A percentile compares a stretch with the other conserved stretches of the same genome.
phyloP scores from a whole-genome alignment of 2,329 filamentous ascomycete species.

The Orbilia oligospora region DNA sequence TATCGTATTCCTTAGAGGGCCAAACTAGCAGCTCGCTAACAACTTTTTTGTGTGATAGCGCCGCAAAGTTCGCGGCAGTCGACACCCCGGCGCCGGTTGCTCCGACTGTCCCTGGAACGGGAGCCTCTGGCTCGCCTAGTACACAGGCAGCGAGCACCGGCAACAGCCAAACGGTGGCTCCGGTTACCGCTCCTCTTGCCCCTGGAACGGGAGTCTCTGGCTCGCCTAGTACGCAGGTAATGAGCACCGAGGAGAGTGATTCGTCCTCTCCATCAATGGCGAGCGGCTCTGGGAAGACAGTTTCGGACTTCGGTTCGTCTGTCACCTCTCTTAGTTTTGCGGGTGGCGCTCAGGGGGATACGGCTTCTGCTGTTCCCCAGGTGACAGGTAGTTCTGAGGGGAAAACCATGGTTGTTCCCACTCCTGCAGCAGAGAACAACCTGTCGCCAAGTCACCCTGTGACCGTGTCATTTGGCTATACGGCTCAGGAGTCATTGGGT shows the following conservation, averaged over 20 bases:
- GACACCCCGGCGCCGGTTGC: neutral
- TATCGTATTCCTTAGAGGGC: neutral
- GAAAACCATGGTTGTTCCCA: constrained; percentile 5
- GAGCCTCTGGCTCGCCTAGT: constrained; percentile 11
- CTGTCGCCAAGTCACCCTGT: constrained; percentile 13
- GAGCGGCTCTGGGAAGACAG: constrained; percentile 6
- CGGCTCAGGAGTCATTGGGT: constrained; percentile 26
- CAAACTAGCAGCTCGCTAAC: neutral
- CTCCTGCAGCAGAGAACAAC: constrained; percentile 7
- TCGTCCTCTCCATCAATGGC: constrained; percentile 18
- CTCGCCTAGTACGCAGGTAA: constrained; percentile 16
- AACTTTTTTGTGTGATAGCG: neutral
- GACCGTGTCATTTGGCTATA: constrained; percentile 1
- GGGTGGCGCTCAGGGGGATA: constrained; percentile 1
- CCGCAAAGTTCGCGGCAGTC: neutral
- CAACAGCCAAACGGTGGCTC: constrained; percentile 2
- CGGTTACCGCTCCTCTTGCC: constrained; percentile 21
- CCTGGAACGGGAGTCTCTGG: constrained; percentile 11
- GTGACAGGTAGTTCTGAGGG: constrained; percentile 13
- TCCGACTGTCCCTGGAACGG: constrained; percentile 14
- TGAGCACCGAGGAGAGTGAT: constrained; percentile 13
- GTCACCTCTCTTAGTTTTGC: constrained; percentile 15
- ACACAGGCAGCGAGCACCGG: constrained; percentile 17
- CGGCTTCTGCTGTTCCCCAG: neutral
- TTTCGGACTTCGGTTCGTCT: constrained; percentile 12